Evolutionary conservation across 371 early-diverging fungal genomes (phyloP).

Genomic region (Apophysomyces ossiformis): DNA sequence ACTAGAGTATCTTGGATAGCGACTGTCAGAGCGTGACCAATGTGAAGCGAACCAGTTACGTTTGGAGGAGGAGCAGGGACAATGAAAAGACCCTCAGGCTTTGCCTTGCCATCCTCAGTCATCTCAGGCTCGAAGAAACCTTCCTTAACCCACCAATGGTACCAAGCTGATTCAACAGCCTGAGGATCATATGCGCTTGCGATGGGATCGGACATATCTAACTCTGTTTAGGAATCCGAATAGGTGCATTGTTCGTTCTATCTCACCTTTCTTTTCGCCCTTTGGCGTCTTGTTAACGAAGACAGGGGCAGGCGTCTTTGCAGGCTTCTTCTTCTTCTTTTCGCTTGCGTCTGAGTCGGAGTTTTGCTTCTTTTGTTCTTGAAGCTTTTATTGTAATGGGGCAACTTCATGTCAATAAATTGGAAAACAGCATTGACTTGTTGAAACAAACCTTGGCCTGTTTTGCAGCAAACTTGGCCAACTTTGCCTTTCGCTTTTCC

Average conservation of each 20-base stretch:
- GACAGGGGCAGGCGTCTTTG: conserved; percentile 55
- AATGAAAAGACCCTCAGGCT: conserved; percentile 86
- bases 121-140: conserved; percentile 92
- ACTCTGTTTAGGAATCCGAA: background rate
- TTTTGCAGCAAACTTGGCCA: conserved; percentile 94
- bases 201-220: conserved; percentile 83
- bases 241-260: background rate
- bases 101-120: conserved; percentile 72
- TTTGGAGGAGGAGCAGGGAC: conserved; percentile 99
- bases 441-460: conserved; percentile 60
- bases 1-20: conserved; percentile 97
- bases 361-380: conserved; percentile 54
- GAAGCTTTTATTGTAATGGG: conserved; percentile 30
- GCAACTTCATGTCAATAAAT: background rate
- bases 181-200: conserved; percentile 90
- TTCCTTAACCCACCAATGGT: conserved; percentile 92
- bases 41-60: conserved; percentile 98
- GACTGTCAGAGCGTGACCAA: conserved; percentile 98
- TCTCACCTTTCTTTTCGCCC: conserved; percentile 89
- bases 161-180: conserved; percentile 97
- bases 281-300: conserved; percentile 84
- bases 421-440: background rate
- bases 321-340: conserved; percentile 65
- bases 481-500: conserved; percentile 89
- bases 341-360: conserved; percentile 49